These are phyloP conservation scores for Crithidia mellificae DNA, from an alignment of 208 protist species.

Conservation along the genomic window DNA sequence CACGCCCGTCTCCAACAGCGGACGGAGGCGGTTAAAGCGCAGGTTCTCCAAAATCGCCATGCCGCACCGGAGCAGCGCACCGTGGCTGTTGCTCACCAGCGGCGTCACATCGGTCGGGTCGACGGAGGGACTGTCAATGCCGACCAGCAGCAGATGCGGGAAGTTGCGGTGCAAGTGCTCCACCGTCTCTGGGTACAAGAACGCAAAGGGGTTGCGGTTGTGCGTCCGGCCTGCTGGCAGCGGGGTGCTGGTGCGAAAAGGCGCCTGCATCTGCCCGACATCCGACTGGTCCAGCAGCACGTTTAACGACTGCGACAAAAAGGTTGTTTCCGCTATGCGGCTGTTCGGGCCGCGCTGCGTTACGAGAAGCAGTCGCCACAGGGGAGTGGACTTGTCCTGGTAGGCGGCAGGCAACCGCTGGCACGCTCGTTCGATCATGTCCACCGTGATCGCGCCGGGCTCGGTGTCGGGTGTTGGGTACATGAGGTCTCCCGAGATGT, in stretches of 20 bases:
- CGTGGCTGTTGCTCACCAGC: slow-evolving; percentile 48
- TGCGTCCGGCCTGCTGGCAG: slow-evolving; percentile 5
- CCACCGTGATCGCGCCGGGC: slow-evolving; percentile 39
- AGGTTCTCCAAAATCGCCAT: slow-evolving; percentile 83
- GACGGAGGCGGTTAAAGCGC: slow-evolving; percentile 34
- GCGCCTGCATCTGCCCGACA: slow-evolving; percentile 1
- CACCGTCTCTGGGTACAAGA: slow-evolving; percentile 45
- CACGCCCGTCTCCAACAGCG: slow-evolving; percentile 18
- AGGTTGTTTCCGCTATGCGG: not conserved
- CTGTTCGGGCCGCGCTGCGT: slow-evolving; percentile 28
- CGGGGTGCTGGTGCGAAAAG: not conserved
- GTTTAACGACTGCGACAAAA: slow-evolving; percentile 4
- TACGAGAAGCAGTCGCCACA: slow-evolving; percentile 62
- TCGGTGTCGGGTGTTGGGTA: slow-evolving; percentile 3
- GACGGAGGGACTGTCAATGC: slow-evolving; percentile 69
- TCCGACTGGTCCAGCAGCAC: not conserved
- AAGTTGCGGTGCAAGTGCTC: slow-evolving; percentile 48
- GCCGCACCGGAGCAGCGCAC: slow-evolving; percentile 44
- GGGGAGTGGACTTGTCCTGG: slow-evolving; percentile 9
- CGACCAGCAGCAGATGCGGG: slow-evolving; percentile 66
- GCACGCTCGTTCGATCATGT: slow-evolving; percentile 41
- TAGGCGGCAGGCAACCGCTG: slow-evolving; percentile 17
- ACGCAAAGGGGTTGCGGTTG: slow-evolving; percentile 42
- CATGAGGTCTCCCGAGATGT: slow-evolving; percentile 41
- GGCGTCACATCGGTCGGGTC: slow-evolving; percentile 44